Evolutionary conservation across 139 green algal genomes (phyloP).

Genomic region (Tetraselmis striata): DNA sequence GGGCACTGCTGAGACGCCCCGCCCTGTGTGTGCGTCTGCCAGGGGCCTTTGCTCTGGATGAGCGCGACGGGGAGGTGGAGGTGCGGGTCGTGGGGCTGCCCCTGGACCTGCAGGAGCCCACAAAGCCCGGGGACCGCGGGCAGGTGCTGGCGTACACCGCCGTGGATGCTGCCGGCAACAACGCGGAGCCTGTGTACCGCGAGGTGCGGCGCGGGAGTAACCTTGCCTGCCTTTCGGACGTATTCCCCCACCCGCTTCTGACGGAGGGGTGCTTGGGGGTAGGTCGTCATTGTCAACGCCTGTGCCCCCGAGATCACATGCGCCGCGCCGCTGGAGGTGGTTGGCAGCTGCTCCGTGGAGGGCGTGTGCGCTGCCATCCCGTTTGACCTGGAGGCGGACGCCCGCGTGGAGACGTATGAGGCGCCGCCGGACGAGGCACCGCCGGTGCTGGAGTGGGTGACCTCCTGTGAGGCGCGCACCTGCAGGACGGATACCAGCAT

Average conservation of each 20-base stretch:
- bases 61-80: neutral
- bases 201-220: too few species aligned
- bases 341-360: neutral
- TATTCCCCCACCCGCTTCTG: too few species aligned
- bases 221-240: too few species aligned
- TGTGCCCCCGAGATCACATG: neutral
- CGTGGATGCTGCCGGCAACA: neutral
- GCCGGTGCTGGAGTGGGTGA: neutral
- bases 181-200: neutral
- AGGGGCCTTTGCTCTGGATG: neutral
- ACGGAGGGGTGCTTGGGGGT: too few species aligned
- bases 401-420: neutral
- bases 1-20: too few species aligned
- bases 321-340: neutral
- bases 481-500: neutral
- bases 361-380: neutral
- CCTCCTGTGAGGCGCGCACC: neutral
- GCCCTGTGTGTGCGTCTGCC: too few species aligned
- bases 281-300: neutral
- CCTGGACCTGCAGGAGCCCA: neutral
- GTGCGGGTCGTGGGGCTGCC: neutral
- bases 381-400: neutral
- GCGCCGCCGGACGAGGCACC: neutral
- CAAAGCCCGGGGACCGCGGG: neutral
- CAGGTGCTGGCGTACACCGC: neutral